Base-by-base conservation (phyloP, 148 eudicot genomes). In the Drosera capensis region DNA sequence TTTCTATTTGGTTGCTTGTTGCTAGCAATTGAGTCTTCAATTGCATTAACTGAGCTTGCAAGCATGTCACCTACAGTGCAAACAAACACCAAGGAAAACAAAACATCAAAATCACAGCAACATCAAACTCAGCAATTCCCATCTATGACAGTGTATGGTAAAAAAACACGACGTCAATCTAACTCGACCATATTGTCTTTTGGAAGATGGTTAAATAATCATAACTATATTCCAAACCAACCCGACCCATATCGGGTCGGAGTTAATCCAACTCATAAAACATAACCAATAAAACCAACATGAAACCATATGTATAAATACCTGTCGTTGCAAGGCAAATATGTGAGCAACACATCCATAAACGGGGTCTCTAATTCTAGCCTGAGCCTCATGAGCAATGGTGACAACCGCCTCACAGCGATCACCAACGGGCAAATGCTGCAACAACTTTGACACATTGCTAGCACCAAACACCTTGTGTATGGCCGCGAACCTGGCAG, bases 401-500 rank as follows among this genome's bases (percentile, higher is more conserved):
- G 95, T 81, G 14, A 86, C 74, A 14, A 81, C 92, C 0, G 95
- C 95, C 61, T 81, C 93, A 14, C 74, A 72, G 0, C 95, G 75
- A 5, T 86, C 78, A 20, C 66, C 63, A 2, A 55, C 73, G 2
- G 95, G 92, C 7, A 86, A 68, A 40, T 71, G 82, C 13, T 62
- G 22, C 45, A 86, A 51, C 40, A 86, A 44, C 40, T 86, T 86
- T 0, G 95, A 72, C 2, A 75, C 86, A 21, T 85, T 85, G 24
- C 95, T 85, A 5, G 95, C 95, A n/a, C 95, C 95, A 49, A 85
- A 85, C 66, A 85, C 95, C 48, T 80, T 85, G 25, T 85, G 95
- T 11, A 85, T 74, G 14, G 86, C 95, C 0, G 95, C 90, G 17
- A 85, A 85, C 24, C 82, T 60, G 7, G 75, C 64, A 1, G 90